Percentiles rank a stretch among this genome's conserved stretches.
Evolutionary conservation across 345 rosid genomes (phyloP).

Genomic region (Eucalyptus tenuipes): DNA sequence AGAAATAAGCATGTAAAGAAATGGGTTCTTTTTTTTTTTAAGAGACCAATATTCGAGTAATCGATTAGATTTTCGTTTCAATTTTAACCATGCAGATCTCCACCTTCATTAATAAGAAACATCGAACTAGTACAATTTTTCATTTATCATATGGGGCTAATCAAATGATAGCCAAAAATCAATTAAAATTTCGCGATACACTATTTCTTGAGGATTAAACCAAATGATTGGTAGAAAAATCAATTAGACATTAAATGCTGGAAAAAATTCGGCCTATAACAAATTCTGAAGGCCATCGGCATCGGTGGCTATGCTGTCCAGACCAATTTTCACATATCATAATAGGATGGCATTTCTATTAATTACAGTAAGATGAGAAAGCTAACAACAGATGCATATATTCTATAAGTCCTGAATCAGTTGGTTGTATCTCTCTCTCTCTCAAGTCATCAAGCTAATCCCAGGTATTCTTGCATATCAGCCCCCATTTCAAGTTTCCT

Average conservation of each 20-base stretch:
- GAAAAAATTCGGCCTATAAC: accelerated
- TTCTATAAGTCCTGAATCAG: not conserved
- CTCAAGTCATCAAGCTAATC: not conserved
- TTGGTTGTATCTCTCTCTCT: not conserved
- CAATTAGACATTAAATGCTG: not conserved
- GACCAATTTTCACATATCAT: not conserved
- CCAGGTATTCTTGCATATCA: not conserved
- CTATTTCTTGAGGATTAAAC: not conserved
- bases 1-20: not conserved
- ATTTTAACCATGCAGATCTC: accelerated
- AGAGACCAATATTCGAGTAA: not conserved
- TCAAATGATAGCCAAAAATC: accelerated
- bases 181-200: not conserved
- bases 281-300: not conserved
- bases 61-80: accelerated
- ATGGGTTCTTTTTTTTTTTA: not conserved
- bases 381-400: not conserved
- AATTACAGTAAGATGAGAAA: not conserved
- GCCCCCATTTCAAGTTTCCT: not conserved
- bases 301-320: not conserved
- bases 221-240: accelerated
- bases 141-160: not conserved
- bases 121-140: accelerated
- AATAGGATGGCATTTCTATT: not conserved
- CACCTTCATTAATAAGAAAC: not conserved